Percentiles rank a stretch among this genome's conserved stretches.
phyloP scores from a whole-genome alignment of 164 flowering plant genomes.

The Platanus orientalis region DNA sequence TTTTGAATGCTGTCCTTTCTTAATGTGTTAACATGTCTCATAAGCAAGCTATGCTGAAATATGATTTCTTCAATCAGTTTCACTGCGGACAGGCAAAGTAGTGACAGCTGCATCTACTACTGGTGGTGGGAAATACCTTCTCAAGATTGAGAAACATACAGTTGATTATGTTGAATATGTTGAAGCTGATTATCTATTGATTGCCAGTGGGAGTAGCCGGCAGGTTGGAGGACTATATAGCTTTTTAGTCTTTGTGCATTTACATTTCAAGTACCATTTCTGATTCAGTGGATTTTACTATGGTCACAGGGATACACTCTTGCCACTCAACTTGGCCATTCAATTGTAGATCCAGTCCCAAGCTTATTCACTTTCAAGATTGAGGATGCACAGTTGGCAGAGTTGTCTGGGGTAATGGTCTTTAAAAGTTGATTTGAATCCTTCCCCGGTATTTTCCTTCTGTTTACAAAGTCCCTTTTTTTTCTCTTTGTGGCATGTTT shows the following conservation, averaged over 20 bases:
- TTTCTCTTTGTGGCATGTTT: background rate
- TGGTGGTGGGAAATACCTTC: conserved; percentile 46
- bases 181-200: conserved; percentile 69
- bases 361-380: conserved; percentile 94
- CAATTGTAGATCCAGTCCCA: conserved; percentile 80
- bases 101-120: conserved; percentile 46
- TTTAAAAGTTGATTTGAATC: background rate
- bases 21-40: background rate
- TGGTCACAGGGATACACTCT: conserved; percentile 62
- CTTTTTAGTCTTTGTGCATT: background rate
- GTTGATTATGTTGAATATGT: conserved; percentile 42
- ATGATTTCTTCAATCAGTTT: conserved; percentile 39
- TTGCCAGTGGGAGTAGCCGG: conserved; percentile 84
- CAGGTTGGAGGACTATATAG: conserved; percentile 41
- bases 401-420: conserved; percentile 74
- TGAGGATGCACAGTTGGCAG: conserved; percentile 54
- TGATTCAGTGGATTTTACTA: background rate
- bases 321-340: conserved; percentile 90
- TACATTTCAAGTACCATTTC: background rate
- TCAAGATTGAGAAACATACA: conserved; percentile 63
- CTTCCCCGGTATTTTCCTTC: background rate
- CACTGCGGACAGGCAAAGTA: conserved; percentile 74
- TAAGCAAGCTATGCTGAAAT: conserved; percentile 14
- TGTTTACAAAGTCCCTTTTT: background rate
- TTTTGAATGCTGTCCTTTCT: too few species aligned